phyloP scores from a whole-genome alignment of 257 asterid genomes.

The Nicotiana sylvestris region DNA sequence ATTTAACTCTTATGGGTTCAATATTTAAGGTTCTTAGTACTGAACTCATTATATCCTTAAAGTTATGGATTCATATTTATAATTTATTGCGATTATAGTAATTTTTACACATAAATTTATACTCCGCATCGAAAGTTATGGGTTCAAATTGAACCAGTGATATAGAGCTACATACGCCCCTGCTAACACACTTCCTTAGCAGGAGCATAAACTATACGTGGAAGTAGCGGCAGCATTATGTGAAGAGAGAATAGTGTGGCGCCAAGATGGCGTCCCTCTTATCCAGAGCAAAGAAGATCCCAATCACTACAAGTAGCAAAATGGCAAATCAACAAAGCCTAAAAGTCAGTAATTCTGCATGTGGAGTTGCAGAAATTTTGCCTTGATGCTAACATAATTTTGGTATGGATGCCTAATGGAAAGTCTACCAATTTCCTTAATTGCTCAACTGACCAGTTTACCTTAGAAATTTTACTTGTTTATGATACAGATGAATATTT shows the following conservation, averaged over 20 bases:
- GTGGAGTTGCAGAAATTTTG: neutral
- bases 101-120: too few relatives aligned
- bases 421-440: neutral
- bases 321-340: neutral
- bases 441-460: neutral
- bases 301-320: constrained; percentile 23
- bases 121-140: too few relatives aligned
- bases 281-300: constrained; percentile 59
- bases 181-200: neutral
- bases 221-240: constrained; percentile 64
- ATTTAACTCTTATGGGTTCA: too few relatives aligned
- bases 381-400: neutral
- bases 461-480: neutral
- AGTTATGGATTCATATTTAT: too few relatives aligned
- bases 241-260: constrained; percentile 65
- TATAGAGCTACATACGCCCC: too few relatives aligned
- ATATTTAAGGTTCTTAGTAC: too few relatives aligned
- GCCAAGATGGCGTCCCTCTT: constrained; percentile 78
- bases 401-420: neutral
- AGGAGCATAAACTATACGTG: constrained; percentile 70
- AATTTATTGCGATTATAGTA: too few relatives aligned
- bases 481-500: neutral
- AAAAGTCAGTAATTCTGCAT: neutral
- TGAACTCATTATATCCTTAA: too few relatives aligned
- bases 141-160: too few relatives aligned